These are phyloP conservation scores for Taphrina flavorubra DNA, from an alignment of 1,139 yeast genomes.

Conservation along the genomic window DNA sequence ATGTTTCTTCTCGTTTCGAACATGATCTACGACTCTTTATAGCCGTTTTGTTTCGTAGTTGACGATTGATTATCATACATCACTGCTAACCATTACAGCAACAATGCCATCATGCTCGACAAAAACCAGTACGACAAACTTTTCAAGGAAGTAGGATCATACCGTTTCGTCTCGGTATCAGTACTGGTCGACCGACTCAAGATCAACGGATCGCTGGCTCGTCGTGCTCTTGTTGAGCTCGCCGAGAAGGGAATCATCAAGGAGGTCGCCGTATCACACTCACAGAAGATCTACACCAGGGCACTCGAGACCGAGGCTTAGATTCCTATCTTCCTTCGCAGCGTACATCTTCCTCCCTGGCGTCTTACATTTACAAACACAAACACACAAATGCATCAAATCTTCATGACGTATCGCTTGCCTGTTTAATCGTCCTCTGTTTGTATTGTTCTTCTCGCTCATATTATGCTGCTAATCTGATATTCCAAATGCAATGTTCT, in stretches of 20 bases:
- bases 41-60: not conserved
- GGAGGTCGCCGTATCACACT: constrained; percentile 93
- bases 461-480: not conserved
- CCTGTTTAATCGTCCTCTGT: not conserved
- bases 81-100: constrained; percentile 13
- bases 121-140: constrained; percentile 99
- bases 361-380: constrained; percentile 4
- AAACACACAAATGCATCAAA: constrained; percentile 20
- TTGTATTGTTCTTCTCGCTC: not conserved
- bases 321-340: constrained; percentile 4
- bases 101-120: constrained; percentile 92
- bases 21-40: not conserved
- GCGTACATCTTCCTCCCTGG: constrained; percentile 18
- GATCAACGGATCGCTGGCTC: constrained; percentile 98
- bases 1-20: not conserved
- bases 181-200: constrained; percentile 98
- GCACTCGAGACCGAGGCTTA: constrained; percentile 34
- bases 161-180: constrained; percentile 97
- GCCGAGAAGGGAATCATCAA: constrained; percentile 94
- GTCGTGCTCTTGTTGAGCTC: constrained; percentile 96
- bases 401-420: not conserved
- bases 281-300: constrained; percentile 84
- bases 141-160: constrained; percentile 98
- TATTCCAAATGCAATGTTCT: not conserved
- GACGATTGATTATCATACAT: not conserved